phyloP scores from a whole-genome alignment of 495 filamentous ascomycete species.

The Tetracladium setigerum region DNA sequence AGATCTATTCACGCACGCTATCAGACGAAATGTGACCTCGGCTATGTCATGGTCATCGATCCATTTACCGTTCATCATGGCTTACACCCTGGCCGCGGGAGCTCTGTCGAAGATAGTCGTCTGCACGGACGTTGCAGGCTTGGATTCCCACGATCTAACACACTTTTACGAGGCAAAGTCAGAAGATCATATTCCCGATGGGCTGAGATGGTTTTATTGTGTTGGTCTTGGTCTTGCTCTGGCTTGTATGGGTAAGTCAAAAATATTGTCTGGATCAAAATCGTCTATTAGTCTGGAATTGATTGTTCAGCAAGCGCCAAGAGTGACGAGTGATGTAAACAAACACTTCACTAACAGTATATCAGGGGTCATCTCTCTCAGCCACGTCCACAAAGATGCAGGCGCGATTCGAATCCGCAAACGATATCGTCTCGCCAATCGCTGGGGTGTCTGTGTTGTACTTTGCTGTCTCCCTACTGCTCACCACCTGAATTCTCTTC shows the following conservation, averaged over 20 bases:
- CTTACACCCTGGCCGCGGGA: conserved; percentile 44
- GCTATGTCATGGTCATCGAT: conserved; percentile 32
- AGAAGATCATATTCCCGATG: conserved; percentile 31
- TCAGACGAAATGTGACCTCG: conserved; percentile 36
- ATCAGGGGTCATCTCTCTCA: conserved; percentile 31
- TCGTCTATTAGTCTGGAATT: not conserved
- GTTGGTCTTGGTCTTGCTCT: conserved; percentile 44
- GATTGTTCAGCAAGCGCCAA: not conserved
- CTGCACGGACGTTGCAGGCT: conserved; percentile 38
- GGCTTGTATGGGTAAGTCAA: conserved; percentile 34
- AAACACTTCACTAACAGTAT: not conserved
- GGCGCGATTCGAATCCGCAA: conserved; percentile 35
- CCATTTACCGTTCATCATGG: conserved; percentile 51
- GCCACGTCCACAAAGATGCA: conserved; percentile 35
- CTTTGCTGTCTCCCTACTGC: conserved; percentile 42
- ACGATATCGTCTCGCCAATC: conserved; percentile 33
- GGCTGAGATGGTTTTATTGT: conserved; percentile 53
- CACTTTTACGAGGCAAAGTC: conserved; percentile 35
- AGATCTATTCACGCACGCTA: conserved; percentile 48
- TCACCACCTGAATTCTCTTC: conserved; percentile 34
- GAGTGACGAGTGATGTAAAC: not conserved
- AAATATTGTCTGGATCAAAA: not conserved
- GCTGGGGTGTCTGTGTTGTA: conserved; percentile 37
- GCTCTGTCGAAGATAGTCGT: conserved; percentile 47
- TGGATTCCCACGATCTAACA: conserved; percentile 34